Evolutionary conservation across 352 stramenopile genomes (phyloP).

Genomic region (Thraustotheca clavata): DNA sequence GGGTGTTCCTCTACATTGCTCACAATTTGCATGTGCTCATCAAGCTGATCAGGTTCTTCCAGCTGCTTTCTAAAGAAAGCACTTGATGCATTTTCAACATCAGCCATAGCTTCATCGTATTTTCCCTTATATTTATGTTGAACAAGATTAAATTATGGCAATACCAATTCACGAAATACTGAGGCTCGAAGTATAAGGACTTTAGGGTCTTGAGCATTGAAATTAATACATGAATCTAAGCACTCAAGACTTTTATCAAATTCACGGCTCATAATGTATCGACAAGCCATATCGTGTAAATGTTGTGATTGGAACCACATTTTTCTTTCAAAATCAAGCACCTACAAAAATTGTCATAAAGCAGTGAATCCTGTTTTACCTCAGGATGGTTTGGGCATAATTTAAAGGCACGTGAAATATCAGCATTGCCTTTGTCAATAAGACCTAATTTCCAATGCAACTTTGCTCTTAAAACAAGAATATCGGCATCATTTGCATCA

Average conservation of each 20-base stretch:
- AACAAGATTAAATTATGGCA: background rate
- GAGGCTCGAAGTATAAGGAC: conserved; percentile 62
- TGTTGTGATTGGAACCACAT: conserved; percentile 56
- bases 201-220: conserved; percentile 55
- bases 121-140: background rate
- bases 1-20: conserved; percentile 35
- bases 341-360: background rate
- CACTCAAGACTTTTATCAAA: conserved; percentile 51
- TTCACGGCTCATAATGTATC: conserved; percentile 39
- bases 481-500: conserved; percentile 66
- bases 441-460: conserved; percentile 70
- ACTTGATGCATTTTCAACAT: conserved; percentile 13
- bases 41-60: conserved; percentile 21
- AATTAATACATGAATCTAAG: conserved; percentile 54
- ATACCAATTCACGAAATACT: conserved; percentile 46
- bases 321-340: conserved; percentile 33
- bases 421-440: conserved; percentile 58
- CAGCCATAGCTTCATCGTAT: conserved; percentile 10
- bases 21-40: conserved; percentile 23
- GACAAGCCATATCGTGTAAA: conserved; percentile 58
- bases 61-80: conserved; percentile 9
- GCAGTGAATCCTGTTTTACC: conserved; percentile 39
- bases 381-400: conserved; percentile 57
- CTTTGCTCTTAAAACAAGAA: conserved; percentile 73
- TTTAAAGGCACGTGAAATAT: conserved; percentile 49